Conservation (phyloP, 2,329 filamentous ascomycete genomes). For the Fusarium humuli region DNA sequence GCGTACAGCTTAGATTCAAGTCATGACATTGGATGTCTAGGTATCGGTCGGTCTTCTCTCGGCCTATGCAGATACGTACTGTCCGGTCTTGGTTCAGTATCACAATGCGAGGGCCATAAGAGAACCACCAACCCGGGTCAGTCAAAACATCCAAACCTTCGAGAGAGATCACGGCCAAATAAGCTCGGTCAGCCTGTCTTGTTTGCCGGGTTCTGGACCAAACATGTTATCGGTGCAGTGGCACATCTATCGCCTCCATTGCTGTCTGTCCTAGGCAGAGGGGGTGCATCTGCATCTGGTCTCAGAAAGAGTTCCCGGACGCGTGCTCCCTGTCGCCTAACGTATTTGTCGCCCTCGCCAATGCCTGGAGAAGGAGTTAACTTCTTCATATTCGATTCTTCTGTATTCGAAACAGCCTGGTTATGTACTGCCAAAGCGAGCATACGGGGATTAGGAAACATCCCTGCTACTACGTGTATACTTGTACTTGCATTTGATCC, state of each 20-base stretch:
- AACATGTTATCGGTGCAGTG: not conserved
- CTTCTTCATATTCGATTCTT: not conserved
- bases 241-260: conserved; percentile 3
- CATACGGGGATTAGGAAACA: conserved; percentile 1
- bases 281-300: conserved; percentile 12
- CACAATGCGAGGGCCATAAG: not conserved
- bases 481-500: conserved; percentile 17
- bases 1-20: conserved; percentile 10
- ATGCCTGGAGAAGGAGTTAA: not conserved
- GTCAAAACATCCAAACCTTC: conserved; percentile 1
- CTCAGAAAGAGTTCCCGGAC: conserved; percentile 7
- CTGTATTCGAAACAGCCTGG: conserved; percentile 3
- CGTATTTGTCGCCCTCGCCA: not conserved
- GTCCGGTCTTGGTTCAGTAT: not conserved
- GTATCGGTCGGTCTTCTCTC: conserved; percentile 19
- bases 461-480: conserved; percentile 15
- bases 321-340: conserved; percentile 24
- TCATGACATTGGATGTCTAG: not conserved
- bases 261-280: conserved; percentile 1
- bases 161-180: conserved; percentile 15
- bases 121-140: conserved; percentile 2
- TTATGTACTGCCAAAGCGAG: not conserved
- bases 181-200: conserved; percentile 22
- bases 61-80: not conserved
- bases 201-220: conserved; percentile 9